phyloP scores from a whole-genome alignment of 257 asterid species.

The Coffea eugenioides region DNA sequence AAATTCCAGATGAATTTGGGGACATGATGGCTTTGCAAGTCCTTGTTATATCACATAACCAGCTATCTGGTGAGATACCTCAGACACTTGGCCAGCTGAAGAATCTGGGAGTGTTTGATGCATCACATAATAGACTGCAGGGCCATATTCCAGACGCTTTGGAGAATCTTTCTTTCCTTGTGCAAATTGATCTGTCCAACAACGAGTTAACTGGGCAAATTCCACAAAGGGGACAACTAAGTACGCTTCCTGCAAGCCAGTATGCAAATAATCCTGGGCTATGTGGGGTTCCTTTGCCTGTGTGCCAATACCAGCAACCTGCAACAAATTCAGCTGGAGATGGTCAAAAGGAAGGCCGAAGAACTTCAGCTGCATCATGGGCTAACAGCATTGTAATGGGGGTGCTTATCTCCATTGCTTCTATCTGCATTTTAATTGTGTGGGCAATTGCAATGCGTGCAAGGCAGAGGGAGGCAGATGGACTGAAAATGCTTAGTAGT shows the following conservation, averaged over 20 bases:
- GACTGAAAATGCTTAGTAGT: conserved; percentile 67
- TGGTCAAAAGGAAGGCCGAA: conserved; percentile 24
- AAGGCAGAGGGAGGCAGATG: conserved; percentile 65
- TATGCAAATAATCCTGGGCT: conserved; percentile 83
- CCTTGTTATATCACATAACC: conserved; percentile 72
- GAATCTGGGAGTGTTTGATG: conserved; percentile 91
- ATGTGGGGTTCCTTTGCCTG: conserved; percentile 81
- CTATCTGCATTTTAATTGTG: conserved; percentile 62
- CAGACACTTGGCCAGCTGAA: conserved; percentile 67
- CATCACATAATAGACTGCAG: conserved; percentile 82
- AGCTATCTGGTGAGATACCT: conserved; percentile 87
- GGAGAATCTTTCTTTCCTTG: conserved; percentile 71
- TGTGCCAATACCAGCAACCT: conserved; percentile 54
- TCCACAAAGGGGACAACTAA: conserved; percentile 83
- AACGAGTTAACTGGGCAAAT: conserved; percentile 89
- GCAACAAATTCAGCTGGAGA: conserved; percentile 16
- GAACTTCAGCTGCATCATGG: conserved; percentile 49
- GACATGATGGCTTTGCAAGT: conserved; percentile 94
- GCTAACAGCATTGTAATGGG: conserved; percentile 89
- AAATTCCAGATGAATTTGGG: conserved; percentile 82
- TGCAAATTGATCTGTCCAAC: conserved; percentile 81
- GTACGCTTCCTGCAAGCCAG: conserved; percentile 91
- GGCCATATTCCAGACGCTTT: conserved; percentile 88
- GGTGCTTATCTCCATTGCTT: conserved; percentile 68
- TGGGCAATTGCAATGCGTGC: conserved; percentile 84